Evolutionary conservation across 306 rosid genomes (phyloP).

Genomic region (Prunus mira): DNA sequence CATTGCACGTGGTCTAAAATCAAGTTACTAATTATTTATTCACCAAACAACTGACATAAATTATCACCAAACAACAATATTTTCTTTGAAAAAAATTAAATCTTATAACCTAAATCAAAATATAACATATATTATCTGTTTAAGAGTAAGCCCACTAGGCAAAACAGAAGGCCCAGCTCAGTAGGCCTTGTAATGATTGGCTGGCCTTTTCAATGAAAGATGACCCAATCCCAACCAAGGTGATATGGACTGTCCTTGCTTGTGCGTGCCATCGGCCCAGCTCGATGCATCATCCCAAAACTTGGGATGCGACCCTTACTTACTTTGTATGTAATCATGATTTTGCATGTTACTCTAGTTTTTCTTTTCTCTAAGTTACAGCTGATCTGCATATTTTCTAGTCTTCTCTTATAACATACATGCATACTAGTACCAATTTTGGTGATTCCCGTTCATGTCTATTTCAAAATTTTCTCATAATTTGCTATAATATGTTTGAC

Average conservation of each 20-base stretch:
- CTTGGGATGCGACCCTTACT: not conserved
- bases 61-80: too few relatives aligned
- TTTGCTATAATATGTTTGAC: too few relatives aligned
- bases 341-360: not conserved
- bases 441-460: not conserved
- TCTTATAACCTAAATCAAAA: too few relatives aligned
- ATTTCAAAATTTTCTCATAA: not conserved
- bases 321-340: not conserved
- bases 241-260: not conserved
- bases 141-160: not conserved
- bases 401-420: not conserved
- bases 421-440: too few relatives aligned
- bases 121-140: too few relatives aligned
- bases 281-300: not conserved
- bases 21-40: too few relatives aligned
- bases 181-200: not conserved
- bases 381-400: not conserved
- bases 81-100: too few relatives aligned
- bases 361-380: not conserved
- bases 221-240: not conserved
- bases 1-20: too few relatives aligned
- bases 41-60: too few relatives aligned
- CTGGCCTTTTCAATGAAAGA: not conserved
- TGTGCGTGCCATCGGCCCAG: not conserved
- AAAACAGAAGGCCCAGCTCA: not conserved